phyloP scores from a whole-genome alignment of 1,139 yeast species.

The Suhomyces bribrorum region DNA sequence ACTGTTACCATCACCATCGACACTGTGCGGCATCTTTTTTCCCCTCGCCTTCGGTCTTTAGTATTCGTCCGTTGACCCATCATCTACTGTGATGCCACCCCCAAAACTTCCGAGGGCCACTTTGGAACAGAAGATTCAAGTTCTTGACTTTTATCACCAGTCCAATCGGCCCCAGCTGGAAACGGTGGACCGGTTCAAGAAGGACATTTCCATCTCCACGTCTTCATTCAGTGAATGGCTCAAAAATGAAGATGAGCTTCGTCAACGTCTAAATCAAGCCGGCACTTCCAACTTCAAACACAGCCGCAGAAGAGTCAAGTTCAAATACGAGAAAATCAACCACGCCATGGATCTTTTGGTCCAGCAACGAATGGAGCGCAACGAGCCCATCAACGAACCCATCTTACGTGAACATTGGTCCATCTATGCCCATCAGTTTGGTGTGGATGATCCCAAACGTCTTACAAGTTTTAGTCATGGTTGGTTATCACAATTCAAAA shows the following conservation, averaged over 20 bases:
- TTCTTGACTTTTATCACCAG: conserved; percentile 51
- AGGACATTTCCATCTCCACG: conserved; percentile 54
- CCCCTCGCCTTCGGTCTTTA: no score
- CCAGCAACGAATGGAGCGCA: conserved; percentile 41
- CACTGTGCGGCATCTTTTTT: conserved; percentile 7
- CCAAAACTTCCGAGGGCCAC: conserved; percentile 54
- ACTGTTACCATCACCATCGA: neutral
- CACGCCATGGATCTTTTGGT: conserved; percentile 59
- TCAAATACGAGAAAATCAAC: conserved; percentile 58
- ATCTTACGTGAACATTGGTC: conserved; percentile 58
- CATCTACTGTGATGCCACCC: conserved; percentile 14
- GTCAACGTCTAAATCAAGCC: conserved; percentile 42
- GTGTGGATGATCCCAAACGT: conserved; percentile 62
- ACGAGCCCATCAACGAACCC: conserved; percentile 55
- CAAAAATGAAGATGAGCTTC: conserved; percentile 50
- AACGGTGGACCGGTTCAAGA: conserved; percentile 53
- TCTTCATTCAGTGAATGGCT: conserved; percentile 63
- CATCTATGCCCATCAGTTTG: conserved; percentile 53
- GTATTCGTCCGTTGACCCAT: no score
- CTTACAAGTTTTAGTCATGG: conserved; percentile 58
- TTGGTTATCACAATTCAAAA: conserved; percentile 61
- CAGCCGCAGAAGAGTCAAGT: conserved; percentile 50
- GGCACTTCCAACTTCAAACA: conserved; percentile 39
- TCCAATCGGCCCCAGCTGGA: conserved; percentile 57
- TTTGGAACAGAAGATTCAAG: conserved; percentile 57